These are phyloP conservation scores for Kwoniella shivajii DNA, from an alignment of 1,284 basidiomycete species.

Conservation along the genomic window DNA sequence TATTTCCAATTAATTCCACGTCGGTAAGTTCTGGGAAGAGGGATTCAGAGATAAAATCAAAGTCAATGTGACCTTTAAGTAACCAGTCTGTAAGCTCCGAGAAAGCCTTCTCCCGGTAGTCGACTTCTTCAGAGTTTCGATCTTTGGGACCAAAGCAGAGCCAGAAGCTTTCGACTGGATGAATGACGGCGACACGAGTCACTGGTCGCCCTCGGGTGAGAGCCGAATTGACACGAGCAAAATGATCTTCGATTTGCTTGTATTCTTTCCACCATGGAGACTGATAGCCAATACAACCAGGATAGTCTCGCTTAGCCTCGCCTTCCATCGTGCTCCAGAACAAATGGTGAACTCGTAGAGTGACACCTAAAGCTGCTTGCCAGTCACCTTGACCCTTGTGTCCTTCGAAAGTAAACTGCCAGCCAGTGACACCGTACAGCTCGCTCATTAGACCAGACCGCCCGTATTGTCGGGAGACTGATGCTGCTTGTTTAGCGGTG, in stretches of 20 bases:
- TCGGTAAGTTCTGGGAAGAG: constrained; percentile 29
- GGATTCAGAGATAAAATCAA: constrained; percentile 41
- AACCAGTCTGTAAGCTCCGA: constrained; percentile 34
- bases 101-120: constrained; percentile 27
- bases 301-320: constrained; percentile 39
- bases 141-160: constrained; percentile 32
- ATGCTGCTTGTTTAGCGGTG: constrained; percentile 36
- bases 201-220: constrained; percentile 32
- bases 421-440: constrained; percentile 37
- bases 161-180: constrained; percentile 41
- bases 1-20: constrained; percentile 18
- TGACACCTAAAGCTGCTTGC: constrained; percentile 41
- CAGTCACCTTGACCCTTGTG: constrained; percentile 40
- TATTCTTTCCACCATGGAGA: constrained; percentile 38
- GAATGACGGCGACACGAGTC: constrained; percentile 36
- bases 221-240: constrained; percentile 30
- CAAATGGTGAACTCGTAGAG: constrained; percentile 32
- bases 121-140: constrained; percentile 25
- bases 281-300: constrained; percentile 38
- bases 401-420: constrained; percentile 32
- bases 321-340: constrained; percentile 33
- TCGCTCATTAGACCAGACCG: constrained; percentile 29
- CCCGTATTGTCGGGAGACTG: constrained; percentile 33
- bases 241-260: constrained; percentile 34
- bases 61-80: constrained; percentile 30